These are phyloP conservation scores for Suillus clintonianus DNA, from an alignment of 768 basidiomycete genomes.

Conservation along the genomic window DNA sequence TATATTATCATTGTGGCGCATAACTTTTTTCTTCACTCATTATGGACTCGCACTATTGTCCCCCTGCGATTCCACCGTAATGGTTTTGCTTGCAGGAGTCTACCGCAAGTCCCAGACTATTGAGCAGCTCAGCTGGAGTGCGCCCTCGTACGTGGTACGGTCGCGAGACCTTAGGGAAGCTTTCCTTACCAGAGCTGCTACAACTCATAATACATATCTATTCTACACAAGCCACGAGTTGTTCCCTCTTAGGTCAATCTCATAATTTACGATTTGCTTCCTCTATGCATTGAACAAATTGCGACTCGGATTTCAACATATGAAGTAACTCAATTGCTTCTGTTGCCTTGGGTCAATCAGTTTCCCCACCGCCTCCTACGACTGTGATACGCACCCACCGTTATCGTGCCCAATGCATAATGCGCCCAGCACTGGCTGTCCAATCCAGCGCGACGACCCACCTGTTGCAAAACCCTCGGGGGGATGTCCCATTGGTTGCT, in stretches of 20 bases:
- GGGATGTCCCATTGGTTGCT: slow-evolving; percentile 66
- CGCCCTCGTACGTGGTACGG: slow-evolving; percentile 14
- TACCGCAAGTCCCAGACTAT: slow-evolving; percentile 36
- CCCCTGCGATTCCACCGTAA: slow-evolving; percentile 24
- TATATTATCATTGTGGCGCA: not conserved
- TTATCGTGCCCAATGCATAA: slow-evolving; percentile 15
- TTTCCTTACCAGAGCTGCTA: slow-evolving; percentile 39
- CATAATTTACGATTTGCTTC: no score
- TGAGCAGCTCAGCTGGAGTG: slow-evolving; percentile 29
- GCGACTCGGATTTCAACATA: not conserved
- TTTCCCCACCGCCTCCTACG: slow-evolving; percentile 14
- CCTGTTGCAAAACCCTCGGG: slow-evolving; percentile 31
- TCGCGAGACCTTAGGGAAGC: slow-evolving; percentile 17
- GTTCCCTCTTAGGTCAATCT: no score
- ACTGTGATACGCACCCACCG: slow-evolving; percentile 6
- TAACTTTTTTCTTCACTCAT: slow-evolving; percentile 24
- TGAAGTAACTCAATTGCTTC: not conserved
- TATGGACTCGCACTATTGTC: slow-evolving; percentile 40
- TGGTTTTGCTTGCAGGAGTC: slow-evolving; percentile 30
- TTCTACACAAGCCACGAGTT: no score
- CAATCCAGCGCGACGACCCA: slow-evolving; percentile 40
- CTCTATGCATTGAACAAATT: not conserved
- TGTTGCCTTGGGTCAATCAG: slow-evolving; percentile 14
- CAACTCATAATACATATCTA: slow-evolving; percentile 6
- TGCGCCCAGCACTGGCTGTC: slow-evolving; percentile 35